phyloP scores from a whole-genome alignment of 169 alveolate genomes.

The Plasmodium malariae region DNA sequence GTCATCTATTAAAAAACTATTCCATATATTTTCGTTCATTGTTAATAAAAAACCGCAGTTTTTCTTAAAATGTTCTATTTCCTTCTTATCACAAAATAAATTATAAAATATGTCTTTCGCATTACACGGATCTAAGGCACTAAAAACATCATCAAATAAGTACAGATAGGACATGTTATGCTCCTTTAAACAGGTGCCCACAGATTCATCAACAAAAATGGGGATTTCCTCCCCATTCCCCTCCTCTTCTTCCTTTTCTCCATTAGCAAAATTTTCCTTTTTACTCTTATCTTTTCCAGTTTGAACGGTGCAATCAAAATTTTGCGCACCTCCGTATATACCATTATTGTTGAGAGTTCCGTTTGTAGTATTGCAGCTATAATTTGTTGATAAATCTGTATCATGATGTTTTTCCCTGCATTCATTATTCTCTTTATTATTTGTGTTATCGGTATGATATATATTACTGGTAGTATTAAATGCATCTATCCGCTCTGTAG shows the following conservation, averaged over 20 bases:
- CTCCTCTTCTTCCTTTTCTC: background rate
- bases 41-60: slow-evolving; percentile 25
- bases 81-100: slow-evolving; percentile 70
- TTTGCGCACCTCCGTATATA: background rate
- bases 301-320: background rate
- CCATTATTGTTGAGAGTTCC: no score
- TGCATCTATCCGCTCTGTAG: no score
- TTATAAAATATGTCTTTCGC: slow-evolving; percentile 80
- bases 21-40: slow-evolving; percentile 23
- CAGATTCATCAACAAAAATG: no score
- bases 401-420: no score
- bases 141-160: slow-evolving; percentile 80
- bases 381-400: no score
- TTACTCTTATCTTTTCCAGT: no score
- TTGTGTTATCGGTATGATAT: background rate
- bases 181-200: background rate
- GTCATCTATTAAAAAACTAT: slow-evolving; percentile 13
- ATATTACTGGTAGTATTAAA: background rate
- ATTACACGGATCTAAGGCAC: slow-evolving; percentile 82
- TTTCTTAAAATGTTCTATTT: slow-evolving; percentile 15
- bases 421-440: background rate
- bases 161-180: slow-evolving; percentile 43
- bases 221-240: no score
- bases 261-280: no score
- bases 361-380: background rate